Evolutionary conservation across 257 asterid species (phyloP).

Genomic region (Solanum arcanum): DNA sequence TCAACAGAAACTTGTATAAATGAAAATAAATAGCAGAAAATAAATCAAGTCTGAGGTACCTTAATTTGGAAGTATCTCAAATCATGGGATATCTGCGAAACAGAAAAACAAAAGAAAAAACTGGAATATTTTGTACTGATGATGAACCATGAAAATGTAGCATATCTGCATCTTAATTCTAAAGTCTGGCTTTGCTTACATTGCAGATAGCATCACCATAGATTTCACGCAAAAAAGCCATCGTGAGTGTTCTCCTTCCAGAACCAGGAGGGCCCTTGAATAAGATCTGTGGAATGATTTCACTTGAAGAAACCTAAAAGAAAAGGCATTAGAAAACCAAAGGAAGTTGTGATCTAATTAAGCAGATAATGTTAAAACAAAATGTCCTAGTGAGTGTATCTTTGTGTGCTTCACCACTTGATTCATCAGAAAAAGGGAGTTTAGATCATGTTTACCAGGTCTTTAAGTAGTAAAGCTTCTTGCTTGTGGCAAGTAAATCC

Average conservation of each 20-base stretch:
- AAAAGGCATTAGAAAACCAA: background rate
- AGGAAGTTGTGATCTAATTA: background rate
- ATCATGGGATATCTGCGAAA: slow-evolving; percentile 66
- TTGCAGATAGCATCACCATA: slow-evolving; percentile 58
- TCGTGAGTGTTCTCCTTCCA: slow-evolving; percentile 61
- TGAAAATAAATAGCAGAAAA: background rate
- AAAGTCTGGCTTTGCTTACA: slow-evolving; percentile 22
- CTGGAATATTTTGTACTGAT: background rate
- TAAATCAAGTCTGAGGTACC: slow-evolving; percentile 24
- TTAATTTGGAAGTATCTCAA: slow-evolving; percentile 47
- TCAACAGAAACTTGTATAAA: background rate
- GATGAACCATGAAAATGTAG: background rate
- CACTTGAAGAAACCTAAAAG: slow-evolving; percentile 31
- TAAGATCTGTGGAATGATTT: slow-evolving; percentile 48
- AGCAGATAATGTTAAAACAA: background rate
- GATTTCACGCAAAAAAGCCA: slow-evolving; percentile 62
- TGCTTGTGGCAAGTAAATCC: slow-evolving; percentile 69
- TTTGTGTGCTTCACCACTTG: background rate
- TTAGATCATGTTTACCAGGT: slow-evolving; percentile 30
- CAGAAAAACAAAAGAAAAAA: background rate
- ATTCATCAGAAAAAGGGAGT: background rate
- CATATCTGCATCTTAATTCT: background rate
- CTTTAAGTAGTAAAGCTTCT: slow-evolving; percentile 57
- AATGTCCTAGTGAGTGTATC: background rate
- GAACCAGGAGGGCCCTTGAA: slow-evolving; percentile 71